Conservation (phyloP, 495 filamentous ascomycete species). For the Penicillium riverlandense region DNA sequence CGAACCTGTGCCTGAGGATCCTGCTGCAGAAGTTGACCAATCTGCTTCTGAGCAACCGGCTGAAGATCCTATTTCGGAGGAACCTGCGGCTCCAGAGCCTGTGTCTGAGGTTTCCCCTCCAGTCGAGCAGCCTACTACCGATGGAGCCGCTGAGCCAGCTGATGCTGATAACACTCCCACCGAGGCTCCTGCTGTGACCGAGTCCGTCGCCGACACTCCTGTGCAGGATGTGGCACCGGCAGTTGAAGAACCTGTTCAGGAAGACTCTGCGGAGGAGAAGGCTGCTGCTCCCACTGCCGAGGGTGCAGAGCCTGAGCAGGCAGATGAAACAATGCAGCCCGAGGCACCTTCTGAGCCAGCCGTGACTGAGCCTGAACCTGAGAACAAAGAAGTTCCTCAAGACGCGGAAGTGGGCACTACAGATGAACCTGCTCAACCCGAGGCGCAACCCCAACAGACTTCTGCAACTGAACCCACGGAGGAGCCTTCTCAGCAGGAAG, state of each 20-base stretch:
- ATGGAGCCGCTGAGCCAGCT: too few species aligned
- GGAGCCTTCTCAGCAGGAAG: conserved; percentile 1
- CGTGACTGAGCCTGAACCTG: background rate
- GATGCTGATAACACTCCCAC: background rate
- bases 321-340: background rate
- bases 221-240: background rate
- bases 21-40: background rate
- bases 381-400: background rate
- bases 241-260: conserved; percentile 1
- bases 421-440: conserved; percentile 3
- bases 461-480: conserved; percentile 5
- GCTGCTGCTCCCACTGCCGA: background rate
- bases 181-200: background rate
- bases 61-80: too few species aligned
- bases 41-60: too few species aligned
- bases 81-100: too few species aligned
- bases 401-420: background rate
- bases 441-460: background rate
- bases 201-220: background rate
- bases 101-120: too few species aligned
- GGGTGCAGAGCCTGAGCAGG: background rate
- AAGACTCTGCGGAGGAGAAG: background rate
- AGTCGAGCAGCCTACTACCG: too few species aligned
- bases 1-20: background rate
- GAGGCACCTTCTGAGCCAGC: background rate